Evolutionary conservation across 108 stramenopile genomes (phyloP).

Genomic region (Aurantiochytrium sp.): DNA sequence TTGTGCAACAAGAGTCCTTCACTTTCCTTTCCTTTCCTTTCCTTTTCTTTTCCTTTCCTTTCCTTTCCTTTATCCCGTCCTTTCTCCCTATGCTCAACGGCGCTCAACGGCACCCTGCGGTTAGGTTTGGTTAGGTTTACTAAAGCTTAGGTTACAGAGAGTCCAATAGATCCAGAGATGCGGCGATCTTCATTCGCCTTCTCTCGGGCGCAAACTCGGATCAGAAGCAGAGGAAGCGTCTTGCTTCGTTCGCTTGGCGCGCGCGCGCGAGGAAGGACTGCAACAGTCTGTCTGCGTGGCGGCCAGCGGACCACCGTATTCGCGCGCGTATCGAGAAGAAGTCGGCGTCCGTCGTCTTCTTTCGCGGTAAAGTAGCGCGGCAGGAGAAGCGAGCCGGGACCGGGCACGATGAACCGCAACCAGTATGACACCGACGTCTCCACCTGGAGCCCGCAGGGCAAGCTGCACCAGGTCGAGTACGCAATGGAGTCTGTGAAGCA

Average conservation of each 20-base stretch:
- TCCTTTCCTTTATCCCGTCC: background rate
- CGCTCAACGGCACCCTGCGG: background rate
- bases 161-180: background rate
- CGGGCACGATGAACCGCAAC: slow-evolving; percentile 82
- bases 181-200: background rate
- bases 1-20: too few species aligned
- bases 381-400: background rate
- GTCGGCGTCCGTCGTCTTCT: background rate
- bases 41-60: too few species aligned
- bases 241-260: too few species aligned
- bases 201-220: background rate
- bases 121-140: background rate
- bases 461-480: slow-evolving; percentile 96
- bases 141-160: background rate
- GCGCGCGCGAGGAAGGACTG: too few species aligned
- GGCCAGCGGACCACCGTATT: background rate
- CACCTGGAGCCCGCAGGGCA: slow-evolving; percentile 97
- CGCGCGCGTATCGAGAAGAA: background rate
- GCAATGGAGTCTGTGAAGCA: slow-evolving; percentile 99
- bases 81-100: background rate
- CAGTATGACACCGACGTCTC: slow-evolving; percentile 99
- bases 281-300: too few species aligned
- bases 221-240: too few species aligned
- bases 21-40: too few species aligned
- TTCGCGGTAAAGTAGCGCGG: too few species aligned